These are phyloP conservation scores for Filosporella fistucella DNA, from an alignment of 495 filamentous ascomycete genomes.

Conservation along the genomic window DNA sequence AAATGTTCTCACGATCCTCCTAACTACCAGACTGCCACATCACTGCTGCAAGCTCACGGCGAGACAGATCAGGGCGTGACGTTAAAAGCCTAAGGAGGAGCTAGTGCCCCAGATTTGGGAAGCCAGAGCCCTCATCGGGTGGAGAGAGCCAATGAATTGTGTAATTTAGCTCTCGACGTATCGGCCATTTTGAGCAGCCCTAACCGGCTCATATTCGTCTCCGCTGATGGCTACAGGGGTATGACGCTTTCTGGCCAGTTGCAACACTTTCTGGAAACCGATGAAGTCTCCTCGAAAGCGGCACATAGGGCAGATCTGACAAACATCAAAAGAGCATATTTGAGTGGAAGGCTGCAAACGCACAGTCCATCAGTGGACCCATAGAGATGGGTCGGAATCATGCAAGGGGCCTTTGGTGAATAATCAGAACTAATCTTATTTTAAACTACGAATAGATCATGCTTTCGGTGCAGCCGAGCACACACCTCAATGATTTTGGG, in stretches of 20 bases:
- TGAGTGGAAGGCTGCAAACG: background rate
- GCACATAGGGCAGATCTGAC: background rate
- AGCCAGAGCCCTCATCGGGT: too few relatives aligned
- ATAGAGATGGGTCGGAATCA: background rate
- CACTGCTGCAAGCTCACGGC: background rate
- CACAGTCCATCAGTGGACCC: background rate
- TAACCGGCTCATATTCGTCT: too few relatives aligned
- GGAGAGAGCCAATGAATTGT: too few relatives aligned
- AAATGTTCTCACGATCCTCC: background rate
- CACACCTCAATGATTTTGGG: conserved; percentile 9
- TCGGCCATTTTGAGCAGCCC: too few relatives aligned
- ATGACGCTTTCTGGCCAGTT: background rate
- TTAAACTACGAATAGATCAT: conserved; percentile 11
- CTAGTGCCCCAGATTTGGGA: too few relatives aligned
- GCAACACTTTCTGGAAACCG: conserved; percentile 1
- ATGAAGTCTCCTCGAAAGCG: background rate
- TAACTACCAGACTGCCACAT: conserved; percentile 1
- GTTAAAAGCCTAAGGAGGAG: too few relatives aligned
- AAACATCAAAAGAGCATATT: background rate
- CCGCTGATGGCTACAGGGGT: background rate
- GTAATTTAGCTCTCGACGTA: too few relatives aligned
- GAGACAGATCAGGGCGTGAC: background rate
- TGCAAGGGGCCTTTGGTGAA: background rate
- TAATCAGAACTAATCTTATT: background rate
- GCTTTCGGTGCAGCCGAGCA: conserved; percentile 5